Evolutionary conservation across 202 grass and related monocot genomes (phyloP).

Genomic region (Setaria viridis): DNA sequence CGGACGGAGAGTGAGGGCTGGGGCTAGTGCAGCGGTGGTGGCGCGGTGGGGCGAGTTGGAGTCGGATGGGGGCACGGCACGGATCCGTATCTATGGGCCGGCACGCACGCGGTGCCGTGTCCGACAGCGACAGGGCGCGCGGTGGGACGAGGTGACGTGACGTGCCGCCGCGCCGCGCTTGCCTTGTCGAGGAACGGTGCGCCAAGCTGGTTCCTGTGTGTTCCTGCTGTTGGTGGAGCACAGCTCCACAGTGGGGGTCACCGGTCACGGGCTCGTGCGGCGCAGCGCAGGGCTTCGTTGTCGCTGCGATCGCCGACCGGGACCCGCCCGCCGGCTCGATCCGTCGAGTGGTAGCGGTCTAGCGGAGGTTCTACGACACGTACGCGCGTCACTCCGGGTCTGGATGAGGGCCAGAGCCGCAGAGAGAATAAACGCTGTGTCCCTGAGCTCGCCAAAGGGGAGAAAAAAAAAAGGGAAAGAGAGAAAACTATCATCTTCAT

Average conservation of each 20-base stretch:
- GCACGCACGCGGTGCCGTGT: constrained; percentile 6
- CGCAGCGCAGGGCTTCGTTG: no score
- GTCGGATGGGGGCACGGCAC: not conserved
- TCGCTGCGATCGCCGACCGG: no score
- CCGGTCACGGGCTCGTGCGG: no score
- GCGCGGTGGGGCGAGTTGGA: not conserved
- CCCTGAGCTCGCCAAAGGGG: not conserved
- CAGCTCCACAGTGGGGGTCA: no score
- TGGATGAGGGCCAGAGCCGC: no score
- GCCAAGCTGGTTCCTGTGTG: not conserved
- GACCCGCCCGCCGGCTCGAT: no score
- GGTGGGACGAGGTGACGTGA: not conserved
- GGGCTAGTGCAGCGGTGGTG: not conserved
- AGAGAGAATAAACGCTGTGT: not conserved
- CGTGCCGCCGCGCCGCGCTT: not conserved
- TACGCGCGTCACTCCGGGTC: no score
- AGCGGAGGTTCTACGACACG: no score
- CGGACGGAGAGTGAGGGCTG: not conserved
- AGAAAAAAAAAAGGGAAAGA: not conserved
- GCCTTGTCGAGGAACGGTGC: not conserved
- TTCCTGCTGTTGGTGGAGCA: not conserved
- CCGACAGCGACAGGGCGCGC: not conserved
- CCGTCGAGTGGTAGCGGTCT: no score
- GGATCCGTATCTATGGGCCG: constrained; percentile 10
- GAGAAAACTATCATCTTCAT: not conserved